These are phyloP conservation scores for Candida mesenterica DNA, from an alignment of 1,139 yeast species.

Conservation along the genomic window DNA sequence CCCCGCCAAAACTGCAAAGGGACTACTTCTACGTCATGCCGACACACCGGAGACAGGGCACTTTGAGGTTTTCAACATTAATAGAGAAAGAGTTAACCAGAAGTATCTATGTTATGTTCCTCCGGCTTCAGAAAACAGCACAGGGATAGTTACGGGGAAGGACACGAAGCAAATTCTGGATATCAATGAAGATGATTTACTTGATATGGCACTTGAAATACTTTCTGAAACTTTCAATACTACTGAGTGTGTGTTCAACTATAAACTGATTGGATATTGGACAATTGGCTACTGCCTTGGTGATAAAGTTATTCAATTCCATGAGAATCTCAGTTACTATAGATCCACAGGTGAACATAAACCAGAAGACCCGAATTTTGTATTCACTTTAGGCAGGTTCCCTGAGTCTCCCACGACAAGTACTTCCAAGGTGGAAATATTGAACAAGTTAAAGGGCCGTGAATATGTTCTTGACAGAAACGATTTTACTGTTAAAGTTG, in stretches of 20 bases:
- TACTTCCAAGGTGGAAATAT: constrained; percentile 7
- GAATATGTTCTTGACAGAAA: constrained; percentile 9
- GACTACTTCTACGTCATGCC: constrained; percentile 2
- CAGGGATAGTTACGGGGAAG: not conserved
- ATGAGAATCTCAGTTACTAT: constrained; percentile 32
- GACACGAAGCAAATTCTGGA: constrained; percentile 2
- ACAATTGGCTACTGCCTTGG: constrained; percentile 59
- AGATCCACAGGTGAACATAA: constrained; percentile 25
- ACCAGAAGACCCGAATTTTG: constrained; percentile 38
- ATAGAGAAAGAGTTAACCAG: constrained; percentile 2
- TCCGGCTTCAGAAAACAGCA: constrained; percentile 1
- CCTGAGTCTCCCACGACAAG: constrained; percentile 22
- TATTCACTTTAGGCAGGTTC: constrained; percentile 49
- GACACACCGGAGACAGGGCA: constrained; percentile 6
- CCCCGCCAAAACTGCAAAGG: constrained; percentile 11
- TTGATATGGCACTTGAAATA: constrained; percentile 19
- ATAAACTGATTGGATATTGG: constrained; percentile 55
- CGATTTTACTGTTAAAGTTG: constrained; percentile 24
- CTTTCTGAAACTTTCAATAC: constrained; percentile 24
- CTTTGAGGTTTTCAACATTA: constrained; percentile 13
- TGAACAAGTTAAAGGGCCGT: constrained; percentile 5
- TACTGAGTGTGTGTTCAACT: constrained; percentile 30
- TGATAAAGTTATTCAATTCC: constrained; percentile 58
- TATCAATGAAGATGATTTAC: constrained; percentile 19
- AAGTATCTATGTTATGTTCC: constrained; percentile 16